Percentiles rank a stretch among this genome's conserved stretches.
These are phyloP conservation scores for Globisporangium alternatum DNA, from an alignment of 352 stramenopile species.

Conservation along the genomic window DNA sequence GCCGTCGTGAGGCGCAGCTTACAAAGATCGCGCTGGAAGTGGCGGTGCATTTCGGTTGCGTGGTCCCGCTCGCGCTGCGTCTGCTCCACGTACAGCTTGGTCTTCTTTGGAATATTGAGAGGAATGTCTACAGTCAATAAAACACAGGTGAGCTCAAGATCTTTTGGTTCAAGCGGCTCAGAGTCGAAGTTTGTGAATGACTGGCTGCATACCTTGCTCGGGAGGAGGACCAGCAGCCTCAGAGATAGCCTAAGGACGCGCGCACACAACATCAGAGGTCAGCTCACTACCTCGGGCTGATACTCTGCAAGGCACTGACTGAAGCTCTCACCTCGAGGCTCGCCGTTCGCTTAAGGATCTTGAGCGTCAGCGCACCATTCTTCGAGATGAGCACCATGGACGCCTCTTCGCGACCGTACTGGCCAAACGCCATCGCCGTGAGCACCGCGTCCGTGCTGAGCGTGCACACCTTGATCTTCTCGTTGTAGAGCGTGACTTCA, in stretches of 20 bases:
- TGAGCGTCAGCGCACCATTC: conserved; percentile 74
- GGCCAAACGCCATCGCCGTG: conserved; percentile 83
- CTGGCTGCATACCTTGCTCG: conserved; percentile 57
- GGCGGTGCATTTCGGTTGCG: conserved; percentile 88
- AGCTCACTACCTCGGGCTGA: neutral
- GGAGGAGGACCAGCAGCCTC: conserved; percentile 71
- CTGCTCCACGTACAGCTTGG: conserved; percentile 93
- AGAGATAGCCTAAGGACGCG: conserved; percentile 37
- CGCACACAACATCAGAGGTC: neutral
- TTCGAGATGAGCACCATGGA: conserved; percentile 81
- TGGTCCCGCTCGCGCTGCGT: conserved; percentile 89
- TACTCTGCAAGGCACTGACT: neutral
- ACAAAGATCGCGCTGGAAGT: conserved; percentile 90
- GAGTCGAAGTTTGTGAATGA: neutral
- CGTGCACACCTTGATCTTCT: conserved; percentile 82
- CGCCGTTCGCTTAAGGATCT: conserved; percentile 88
- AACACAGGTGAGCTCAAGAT: neutral
- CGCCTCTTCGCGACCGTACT: conserved; percentile 87
- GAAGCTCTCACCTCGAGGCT: conserved; percentile 46
- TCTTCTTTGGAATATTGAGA: conserved; percentile 92
- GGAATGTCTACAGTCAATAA: conserved; percentile 62
- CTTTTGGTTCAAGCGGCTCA: neutral
- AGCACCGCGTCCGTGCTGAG: conserved; percentile 61
- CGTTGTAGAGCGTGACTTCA: conserved; percentile 87
- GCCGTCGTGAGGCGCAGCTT: conserved; percentile 86